Conservation (phyloP, 495 filamentous ascomycete genomes). For the Penicillium psychrofluorescens region DNA sequence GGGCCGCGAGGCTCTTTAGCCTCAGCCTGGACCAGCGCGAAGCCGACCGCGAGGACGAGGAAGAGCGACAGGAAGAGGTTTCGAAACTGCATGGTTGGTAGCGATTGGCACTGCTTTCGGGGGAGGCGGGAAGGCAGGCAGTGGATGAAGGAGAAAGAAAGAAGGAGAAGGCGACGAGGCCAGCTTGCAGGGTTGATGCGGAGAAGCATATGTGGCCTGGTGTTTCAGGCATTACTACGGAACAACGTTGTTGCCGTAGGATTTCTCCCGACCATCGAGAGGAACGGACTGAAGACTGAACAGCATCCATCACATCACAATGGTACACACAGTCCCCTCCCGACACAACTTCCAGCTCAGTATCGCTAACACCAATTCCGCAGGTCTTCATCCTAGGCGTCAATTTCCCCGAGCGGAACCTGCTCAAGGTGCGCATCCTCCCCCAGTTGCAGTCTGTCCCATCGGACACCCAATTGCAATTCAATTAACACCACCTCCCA, state of each 20-base stretch:
- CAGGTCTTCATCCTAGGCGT: slow-evolving; percentile 78
- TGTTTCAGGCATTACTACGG: slow-evolving; percentile 6
- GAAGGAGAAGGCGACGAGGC: slow-evolving; percentile 19
- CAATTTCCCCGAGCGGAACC: slow-evolving; percentile 74
- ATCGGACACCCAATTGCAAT: slow-evolving; percentile 1
- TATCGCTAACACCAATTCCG: slow-evolving; percentile 2
- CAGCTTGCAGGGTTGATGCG: slow-evolving; percentile 35
- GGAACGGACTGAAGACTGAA: background rate
- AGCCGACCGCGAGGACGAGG: slow-evolving; percentile 60
- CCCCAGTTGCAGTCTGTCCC: background rate
- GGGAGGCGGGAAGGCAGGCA: background rate
- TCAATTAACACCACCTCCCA: slow-evolving; percentile 26
- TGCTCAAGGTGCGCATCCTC: slow-evolving; percentile 61
- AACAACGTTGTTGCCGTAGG: slow-evolving; percentile 29
- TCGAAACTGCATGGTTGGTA: slow-evolving; percentile 43
- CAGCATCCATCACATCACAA: slow-evolving; percentile 11
- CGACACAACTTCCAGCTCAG: too few relatives aligned
- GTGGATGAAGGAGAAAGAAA: slow-evolving; percentile 4
- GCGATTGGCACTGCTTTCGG: slow-evolving; percentile 11
- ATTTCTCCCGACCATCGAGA: slow-evolving; percentile 25
- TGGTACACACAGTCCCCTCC: slow-evolving; percentile 15
- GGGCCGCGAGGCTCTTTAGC: slow-evolving; percentile 78
- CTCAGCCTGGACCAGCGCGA: slow-evolving; percentile 60
- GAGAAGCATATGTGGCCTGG: slow-evolving; percentile 8
- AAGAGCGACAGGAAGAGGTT: slow-evolving; percentile 56